Base-by-base conservation (phyloP, 345 rosid genomes). In the Euphorbia tirucalli region DNA sequence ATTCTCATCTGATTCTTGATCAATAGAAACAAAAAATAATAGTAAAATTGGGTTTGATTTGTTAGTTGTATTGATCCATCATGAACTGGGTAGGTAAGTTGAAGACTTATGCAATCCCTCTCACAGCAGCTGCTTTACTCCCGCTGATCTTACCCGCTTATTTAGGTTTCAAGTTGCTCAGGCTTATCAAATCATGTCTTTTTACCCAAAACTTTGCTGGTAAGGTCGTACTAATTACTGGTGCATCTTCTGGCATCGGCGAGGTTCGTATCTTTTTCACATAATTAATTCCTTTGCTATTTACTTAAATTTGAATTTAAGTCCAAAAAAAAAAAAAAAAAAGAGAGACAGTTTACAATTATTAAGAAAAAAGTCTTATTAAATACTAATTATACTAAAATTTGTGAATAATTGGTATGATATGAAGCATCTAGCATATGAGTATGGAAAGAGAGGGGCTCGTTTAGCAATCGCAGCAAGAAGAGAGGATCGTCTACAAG, bases 191-290 rank as follows among this genome's bases (percentile, higher is more conserved):
- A 49, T 46, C 74, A 21, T 49, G 79, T n/a, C 24, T 80, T 31
- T 81, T 77, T 79, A 57, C 52, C 0, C 84, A 87, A 71, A 74
- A 87, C 66, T 71, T 86, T 5, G 74, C 85, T 18, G 89, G 90
- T 48, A 87, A 89, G 82, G 90, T 89, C 0, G 78, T 89, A 52
- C 79, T 91, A 44, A 83, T 89, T 55, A 83, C 92, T 22, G 87
- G 91, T 25, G 92, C 92, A 61, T 88, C 92, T 71, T 91, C 91
- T 0, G 90, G 90, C 68, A 82, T 91, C 10, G 94, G 92, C 30
- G 82, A 89, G 88, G 93, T 86, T n/a, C 22, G 46, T 37, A 52
- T 39, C 14, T 10, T 19, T 19, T 6, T 65, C 19, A 25, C 57
- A 41, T 24, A 35, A 35, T 35, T 35, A 35, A 35, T 35, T 35